Percentiles rank a stretch among this genome's conserved stretches.
These are phyloP conservation scores for Casuarina equisetifolia DNA, from an alignment of 306 rosid species.

Conservation along the genomic window DNA sequence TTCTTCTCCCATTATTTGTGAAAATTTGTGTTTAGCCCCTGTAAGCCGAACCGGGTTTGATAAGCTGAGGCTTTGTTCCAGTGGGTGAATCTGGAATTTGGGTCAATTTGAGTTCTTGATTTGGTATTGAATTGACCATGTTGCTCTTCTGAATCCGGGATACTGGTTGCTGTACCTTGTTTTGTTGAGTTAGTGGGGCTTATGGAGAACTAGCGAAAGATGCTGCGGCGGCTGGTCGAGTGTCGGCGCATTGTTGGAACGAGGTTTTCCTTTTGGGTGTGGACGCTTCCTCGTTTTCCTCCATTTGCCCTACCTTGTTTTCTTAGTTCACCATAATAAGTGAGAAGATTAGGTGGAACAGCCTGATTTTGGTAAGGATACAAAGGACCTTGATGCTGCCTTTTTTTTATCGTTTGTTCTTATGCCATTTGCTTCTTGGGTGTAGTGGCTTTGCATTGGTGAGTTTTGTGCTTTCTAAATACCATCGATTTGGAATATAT, in stretches of 20 bases:
- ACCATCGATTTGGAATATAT: no score
- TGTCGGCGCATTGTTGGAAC: conserved; percentile 95
- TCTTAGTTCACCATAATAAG: conserved; percentile 75
- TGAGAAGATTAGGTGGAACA: conserved; percentile 71
- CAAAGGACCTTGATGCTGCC: neutral
- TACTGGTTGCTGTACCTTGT: conserved; percentile 26
- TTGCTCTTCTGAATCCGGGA: conserved; percentile 28
- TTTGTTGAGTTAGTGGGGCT: conserved; percentile 33
- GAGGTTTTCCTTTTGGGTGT: conserved; percentile 91
- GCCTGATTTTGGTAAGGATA: conserved; percentile 49
- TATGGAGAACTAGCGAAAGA: conserved; percentile 53
- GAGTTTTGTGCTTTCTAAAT: neutral
- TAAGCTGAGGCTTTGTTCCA: conserved; percentile 1
- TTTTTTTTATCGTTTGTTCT: neutral
- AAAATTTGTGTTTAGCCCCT: conserved; percentile 10
- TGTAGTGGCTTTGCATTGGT: conserved; percentile 8
- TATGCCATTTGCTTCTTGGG: conserved; percentile 7
- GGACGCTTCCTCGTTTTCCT: conserved; percentile 67
- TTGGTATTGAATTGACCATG: conserved; percentile 32
- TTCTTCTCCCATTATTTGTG: neutral
- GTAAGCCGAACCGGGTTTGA: conserved; percentile 7
- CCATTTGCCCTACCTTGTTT: conserved; percentile 49
- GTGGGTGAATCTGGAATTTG: conserved; percentile 28
- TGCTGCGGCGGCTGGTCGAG: conserved; percentile 98
- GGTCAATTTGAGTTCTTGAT: conserved; percentile 28